Evolutionary conservation across 2,329 filamentous ascomycete genomes (phyloP), one percentile per base, ranked within the genome.

Genomic region (Catunica adiposa): DNA sequence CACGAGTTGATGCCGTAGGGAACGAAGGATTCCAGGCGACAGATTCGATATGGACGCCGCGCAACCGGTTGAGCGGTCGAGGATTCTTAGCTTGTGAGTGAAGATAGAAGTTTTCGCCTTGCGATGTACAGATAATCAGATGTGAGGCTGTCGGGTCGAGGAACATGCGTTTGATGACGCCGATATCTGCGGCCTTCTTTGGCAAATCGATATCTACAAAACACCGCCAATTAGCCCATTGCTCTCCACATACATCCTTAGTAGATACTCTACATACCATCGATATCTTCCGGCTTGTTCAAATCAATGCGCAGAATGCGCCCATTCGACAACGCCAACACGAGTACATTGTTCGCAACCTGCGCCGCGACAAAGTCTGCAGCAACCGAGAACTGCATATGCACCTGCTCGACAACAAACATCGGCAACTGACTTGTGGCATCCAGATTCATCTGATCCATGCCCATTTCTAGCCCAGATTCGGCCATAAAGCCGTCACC

Each of bases 141-240:
- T 98, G 92, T 4, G 89, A 96, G 26, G 92, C 92, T 9, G 90
- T 95, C 26, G 92, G 90, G 65, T 98, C 92, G 65, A 98, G 84
- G 71, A 98, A 98, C 79, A 98, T 88, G 72, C 86, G 87, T 62
- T 86, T 83, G 65, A 98, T 97, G 54, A 95, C 79, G 62, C 92
- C 92, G 58, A 92, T 79, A 67, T 98, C 90, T 38, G 87, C 84
- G 15, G 87, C 80, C 64, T 90, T 92, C 72, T 94, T 95, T 38
- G 92, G 92, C 6, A 98, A 80, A 68, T 98, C 92, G 67, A 98
- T 95, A 69, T 98, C 90, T 94, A 63, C 8, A 54, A 38, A 25
- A 25, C 14, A 50, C 8, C n/a, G 7, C 29, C 15, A 20, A 29
- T 34, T 34, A 34, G 29, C 29, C 11, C 29, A 34, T 34, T 34